These are phyloP conservation scores for Geotrichum aggregatum DNA, from an alignment of 1,139 yeast species.

Conservation along the genomic window DNA sequence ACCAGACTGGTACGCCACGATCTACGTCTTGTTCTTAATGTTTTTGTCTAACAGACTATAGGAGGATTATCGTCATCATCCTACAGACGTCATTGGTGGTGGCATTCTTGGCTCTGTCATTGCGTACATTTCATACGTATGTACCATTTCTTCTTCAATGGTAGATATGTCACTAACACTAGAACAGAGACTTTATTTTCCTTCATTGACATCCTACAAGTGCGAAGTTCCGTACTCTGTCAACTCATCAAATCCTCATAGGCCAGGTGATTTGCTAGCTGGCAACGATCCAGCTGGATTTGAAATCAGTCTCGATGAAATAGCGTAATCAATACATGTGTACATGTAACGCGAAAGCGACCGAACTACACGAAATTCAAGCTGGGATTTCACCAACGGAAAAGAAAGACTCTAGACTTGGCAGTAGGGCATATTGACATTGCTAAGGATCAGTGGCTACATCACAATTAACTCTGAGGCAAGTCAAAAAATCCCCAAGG, in stretches of 20 bases:
- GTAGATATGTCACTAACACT: not conserved
- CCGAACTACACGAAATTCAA: no score
- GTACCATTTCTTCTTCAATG: not conserved
- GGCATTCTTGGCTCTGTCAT: constrained; percentile 47
- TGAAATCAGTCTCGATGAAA: not conserved
- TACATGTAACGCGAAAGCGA: no score
- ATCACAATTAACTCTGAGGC: no score
- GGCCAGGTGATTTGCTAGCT: no score
- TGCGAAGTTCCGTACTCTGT: constrained; percentile 16
- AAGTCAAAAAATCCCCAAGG: no score
- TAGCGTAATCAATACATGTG: not conserved
- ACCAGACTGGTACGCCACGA: constrained; percentile 20
- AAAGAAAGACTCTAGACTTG: no score
- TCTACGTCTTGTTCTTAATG: constrained; percentile 42
- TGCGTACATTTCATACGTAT: constrained; percentile 47
- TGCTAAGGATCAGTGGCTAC: no score
- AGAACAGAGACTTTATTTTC: constrained; percentile 19
- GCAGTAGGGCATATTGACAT: no score
- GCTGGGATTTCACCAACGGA: no score
- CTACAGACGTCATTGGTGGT: constrained; percentile 62
- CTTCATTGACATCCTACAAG: constrained; percentile 12
- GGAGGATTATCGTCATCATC: constrained; percentile 76
- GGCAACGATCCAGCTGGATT: not conserved
- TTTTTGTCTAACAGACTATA: constrained; percentile 3
- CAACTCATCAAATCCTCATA: not conserved